Base-by-base conservation (phyloP, 148 eudicot species). In the Spergularia bocconei region DNA sequence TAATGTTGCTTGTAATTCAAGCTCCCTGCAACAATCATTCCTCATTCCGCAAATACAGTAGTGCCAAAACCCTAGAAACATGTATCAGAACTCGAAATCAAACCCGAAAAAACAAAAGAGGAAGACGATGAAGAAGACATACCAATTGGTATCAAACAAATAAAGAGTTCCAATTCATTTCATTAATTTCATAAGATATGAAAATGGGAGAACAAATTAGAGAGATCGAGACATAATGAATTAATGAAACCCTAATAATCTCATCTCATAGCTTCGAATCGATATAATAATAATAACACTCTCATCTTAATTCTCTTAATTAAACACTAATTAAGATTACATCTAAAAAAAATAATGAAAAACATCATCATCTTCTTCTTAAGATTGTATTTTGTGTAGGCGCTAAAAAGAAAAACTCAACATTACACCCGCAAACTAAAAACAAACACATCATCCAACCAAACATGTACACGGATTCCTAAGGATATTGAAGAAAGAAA, bases 391-490 rank as follows among this genome's bases (percentile, higher is more conserved):
- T 59, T 29, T 78, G 58, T 73, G 68, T 79, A 72, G 76, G 77
- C 77, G 58, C 73, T 20, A 19, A 75, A 73, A 61, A 67, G 7
- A 17, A 55, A 57, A 57, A 58, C 59, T 62, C 20, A 51, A 39
- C 65, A 74, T 74, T 79, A 79, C 69, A 79, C 66, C 73, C 59
- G n/a, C 36, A 10, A 9, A 52, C 78, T 69, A 74, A 25, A 54
- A 62, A n/a, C n/a, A 25, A 54, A 62, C 78, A 66, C 38, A 65
- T 64, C n/a, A n/a, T n/a, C n/a, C n/a, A n/a, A n/a, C 56, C 75
- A 76, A 79, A 74, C 74, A 75, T 79, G 17, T 79, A 79, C 82
- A 79, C 39, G 29, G 21, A 41, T 41, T 36, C 57, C 51, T 66
- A 62, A 29, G 23, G 33, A 17, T 67, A 17, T 67, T 56, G 7